These are phyloP conservation scores for Scytalidium sp. DNA, from an alignment of 2,329 filamentous ascomycete genomes.

Conservation along the genomic window DNA sequence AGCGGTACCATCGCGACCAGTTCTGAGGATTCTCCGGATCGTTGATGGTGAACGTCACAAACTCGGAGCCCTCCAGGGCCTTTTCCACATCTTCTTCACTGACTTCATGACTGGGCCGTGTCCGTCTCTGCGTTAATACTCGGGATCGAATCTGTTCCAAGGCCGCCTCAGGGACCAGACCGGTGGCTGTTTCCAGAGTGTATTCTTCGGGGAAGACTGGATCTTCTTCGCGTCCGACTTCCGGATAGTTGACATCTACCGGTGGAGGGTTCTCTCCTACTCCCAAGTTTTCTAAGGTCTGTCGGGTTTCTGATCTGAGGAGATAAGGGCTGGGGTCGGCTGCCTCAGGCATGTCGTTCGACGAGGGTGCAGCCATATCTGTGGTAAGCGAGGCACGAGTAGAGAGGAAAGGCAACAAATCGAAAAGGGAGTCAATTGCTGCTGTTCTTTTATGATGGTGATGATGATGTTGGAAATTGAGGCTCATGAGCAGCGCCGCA, in stretches of 20 bases:
- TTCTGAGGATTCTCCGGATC: conserved; percentile 9
- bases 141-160: conserved; percentile 1
- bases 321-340: too few relatives aligned
- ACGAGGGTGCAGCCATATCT: too few relatives aligned
- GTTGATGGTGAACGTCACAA: conserved; percentile 2
- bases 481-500: too few relatives aligned
- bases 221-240: conserved; percentile 17
- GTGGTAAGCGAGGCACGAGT: too few relatives aligned
- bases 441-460: too few relatives aligned
- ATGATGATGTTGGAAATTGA: too few relatives aligned
- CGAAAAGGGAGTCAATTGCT: too few relatives aligned
- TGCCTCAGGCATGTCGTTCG: too few relatives aligned
- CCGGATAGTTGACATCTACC: conserved; percentile 29
- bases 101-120: neutral
- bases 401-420: too few relatives aligned
- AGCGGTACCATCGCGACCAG: conserved; percentile 2
- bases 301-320: conserved; percentile 1
- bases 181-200: conserved; percentile 13
- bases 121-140: neutral
- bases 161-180: conserved; percentile 14
- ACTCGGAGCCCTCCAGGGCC: neutral
- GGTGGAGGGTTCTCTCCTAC: conserved; percentile 19
- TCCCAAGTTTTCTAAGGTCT: conserved; percentile 20
- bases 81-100: neutral
- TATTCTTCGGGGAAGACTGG: conserved; percentile 14